Conservation (phyloP, 2,329 filamentous ascomycete genomes). For the Aspergillus oerlinghausenensis region DNA sequence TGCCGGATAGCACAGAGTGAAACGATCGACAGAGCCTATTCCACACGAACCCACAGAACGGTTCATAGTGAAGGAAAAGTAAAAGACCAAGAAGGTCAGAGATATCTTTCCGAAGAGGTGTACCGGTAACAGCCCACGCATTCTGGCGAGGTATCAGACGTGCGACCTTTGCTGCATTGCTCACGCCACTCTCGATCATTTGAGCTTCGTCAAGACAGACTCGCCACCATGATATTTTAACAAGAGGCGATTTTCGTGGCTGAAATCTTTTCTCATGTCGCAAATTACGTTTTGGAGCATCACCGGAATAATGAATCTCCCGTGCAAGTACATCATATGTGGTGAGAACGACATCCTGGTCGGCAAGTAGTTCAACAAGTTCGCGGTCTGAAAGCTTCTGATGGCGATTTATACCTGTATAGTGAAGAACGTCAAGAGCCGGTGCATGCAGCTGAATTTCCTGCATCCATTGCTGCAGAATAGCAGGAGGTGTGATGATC, state of each 20-base stretch:
- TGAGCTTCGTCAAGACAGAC: constrained; percentile 69
- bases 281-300: constrained; percentile 67
- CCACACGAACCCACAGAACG: constrained; percentile 69
- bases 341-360: constrained; percentile 56
- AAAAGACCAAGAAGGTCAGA: constrained; percentile 76
- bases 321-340: constrained; percentile 67
- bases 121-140: constrained; percentile 89
- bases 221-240: constrained; percentile 83
- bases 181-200: constrained; percentile 88
- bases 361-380: constrained; percentile 44
- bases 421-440: constrained; percentile 51
- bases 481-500: constrained; percentile 59
- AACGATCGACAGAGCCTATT: constrained; percentile 58
- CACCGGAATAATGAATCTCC: constrained; percentile 72
- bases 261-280: constrained; percentile 61
- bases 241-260: constrained; percentile 67
- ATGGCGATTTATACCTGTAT: constrained; percentile 49
- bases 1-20: constrained; percentile 58
- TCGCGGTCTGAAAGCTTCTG: constrained; percentile 33
- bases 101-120: constrained; percentile 76
- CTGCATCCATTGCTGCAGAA: constrained; percentile 60
- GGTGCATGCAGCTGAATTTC: constrained; percentile 58
- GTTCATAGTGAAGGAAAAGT: constrained; percentile 73
- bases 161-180: constrained; percentile 75
- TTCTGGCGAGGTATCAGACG: constrained; percentile 75